Percentiles rank a stretch among this genome's conserved stretches.
Evolutionary conservation across 495 filamentous ascomycete species (phyloP).

Genomic region (Xylaria venustula): DNA sequence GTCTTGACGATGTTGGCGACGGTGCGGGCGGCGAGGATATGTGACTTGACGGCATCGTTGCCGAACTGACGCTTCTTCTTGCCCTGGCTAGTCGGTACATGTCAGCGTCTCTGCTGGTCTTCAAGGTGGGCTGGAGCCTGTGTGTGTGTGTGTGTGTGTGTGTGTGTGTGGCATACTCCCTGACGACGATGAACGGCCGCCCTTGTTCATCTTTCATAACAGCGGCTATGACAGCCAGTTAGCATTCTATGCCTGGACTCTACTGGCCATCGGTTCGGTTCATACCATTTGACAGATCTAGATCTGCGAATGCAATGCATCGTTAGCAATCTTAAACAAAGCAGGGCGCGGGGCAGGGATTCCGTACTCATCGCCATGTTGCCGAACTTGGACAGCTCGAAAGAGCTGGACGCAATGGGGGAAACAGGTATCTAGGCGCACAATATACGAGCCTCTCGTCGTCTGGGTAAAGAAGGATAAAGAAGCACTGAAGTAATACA

Average conservation of each 20-base stretch:
- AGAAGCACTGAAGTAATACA: neutral
- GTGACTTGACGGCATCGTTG: conserved; percentile 94
- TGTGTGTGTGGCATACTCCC: conserved; percentile 70
- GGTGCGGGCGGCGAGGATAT: conserved; percentile 94
- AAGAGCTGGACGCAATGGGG: conserved; percentile 17
- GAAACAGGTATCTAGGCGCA: neutral
- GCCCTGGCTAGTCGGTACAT: conserved; percentile 66
- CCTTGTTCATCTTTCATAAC: conserved; percentile 86
- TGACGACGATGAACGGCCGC: conserved; percentile 94
- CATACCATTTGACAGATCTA: conserved; percentile 53
- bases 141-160: neutral
- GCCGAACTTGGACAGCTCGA: conserved; percentile 24
- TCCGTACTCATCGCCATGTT: conserved; percentile 50
- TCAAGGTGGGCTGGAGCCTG: neutral
- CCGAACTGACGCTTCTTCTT: conserved; percentile 97
- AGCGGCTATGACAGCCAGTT: conserved; percentile 37
- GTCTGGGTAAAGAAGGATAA: no score
- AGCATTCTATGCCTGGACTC: no score
- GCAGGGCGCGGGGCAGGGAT: conserved; percentile 21
- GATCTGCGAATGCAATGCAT: conserved; percentile 29
- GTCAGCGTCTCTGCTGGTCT: conserved; percentile 9
- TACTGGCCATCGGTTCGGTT: neutral
- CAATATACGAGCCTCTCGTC: neutral
- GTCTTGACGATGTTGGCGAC: conserved; percentile 97
- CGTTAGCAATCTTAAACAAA: conserved; percentile 27